Conservation (phyloP, 352 stramenopile genomes). For the Pythium sukuiense region DNA sequence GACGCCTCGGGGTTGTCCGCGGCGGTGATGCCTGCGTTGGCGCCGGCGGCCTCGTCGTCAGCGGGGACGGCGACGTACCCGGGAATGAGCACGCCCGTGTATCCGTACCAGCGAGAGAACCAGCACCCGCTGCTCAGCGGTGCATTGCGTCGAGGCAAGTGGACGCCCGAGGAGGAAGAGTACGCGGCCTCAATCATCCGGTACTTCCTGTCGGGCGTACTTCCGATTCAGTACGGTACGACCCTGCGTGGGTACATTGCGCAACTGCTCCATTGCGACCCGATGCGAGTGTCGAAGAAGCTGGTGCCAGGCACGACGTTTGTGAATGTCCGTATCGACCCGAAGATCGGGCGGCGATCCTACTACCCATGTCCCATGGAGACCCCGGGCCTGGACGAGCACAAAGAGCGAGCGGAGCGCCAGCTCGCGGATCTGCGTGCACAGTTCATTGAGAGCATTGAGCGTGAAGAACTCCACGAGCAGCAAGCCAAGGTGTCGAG, state of each 20-base stretch:
- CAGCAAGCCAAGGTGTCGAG: not conserved
- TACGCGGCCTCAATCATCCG: constrained; percentile 68
- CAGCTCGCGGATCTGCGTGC: constrained; percentile 44
- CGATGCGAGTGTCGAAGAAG: constrained; percentile 84
- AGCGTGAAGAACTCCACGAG: constrained; percentile 45
- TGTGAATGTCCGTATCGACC: constrained; percentile 66
- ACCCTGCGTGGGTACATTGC: constrained; percentile 72
- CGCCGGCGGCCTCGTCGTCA: not conserved
- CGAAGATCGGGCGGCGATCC: constrained; percentile 67
- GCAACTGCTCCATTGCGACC: constrained; percentile 68
- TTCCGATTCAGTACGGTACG: constrained; percentile 73
- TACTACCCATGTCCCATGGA: constrained; percentile 65
- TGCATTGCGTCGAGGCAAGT: constrained; percentile 63
- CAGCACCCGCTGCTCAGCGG: constrained; percentile 23
- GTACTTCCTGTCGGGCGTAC: constrained; percentile 64
- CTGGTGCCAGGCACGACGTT: constrained; percentile 61
- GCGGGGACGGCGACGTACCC: not conserved
- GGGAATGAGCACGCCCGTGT: constrained; percentile 6
- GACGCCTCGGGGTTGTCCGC: not conserved
- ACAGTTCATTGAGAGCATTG: constrained; percentile 60
- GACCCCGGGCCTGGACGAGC: constrained; percentile 39
- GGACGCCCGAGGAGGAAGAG: constrained; percentile 64
- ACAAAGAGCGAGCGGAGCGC: constrained; percentile 38
- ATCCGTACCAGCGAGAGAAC: constrained; percentile 20
- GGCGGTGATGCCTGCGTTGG: not conserved